These are phyloP conservation scores for Alisma plantagoaquatica DNA, from an alignment of 106 monocot species.

Conservation along the genomic window DNA sequence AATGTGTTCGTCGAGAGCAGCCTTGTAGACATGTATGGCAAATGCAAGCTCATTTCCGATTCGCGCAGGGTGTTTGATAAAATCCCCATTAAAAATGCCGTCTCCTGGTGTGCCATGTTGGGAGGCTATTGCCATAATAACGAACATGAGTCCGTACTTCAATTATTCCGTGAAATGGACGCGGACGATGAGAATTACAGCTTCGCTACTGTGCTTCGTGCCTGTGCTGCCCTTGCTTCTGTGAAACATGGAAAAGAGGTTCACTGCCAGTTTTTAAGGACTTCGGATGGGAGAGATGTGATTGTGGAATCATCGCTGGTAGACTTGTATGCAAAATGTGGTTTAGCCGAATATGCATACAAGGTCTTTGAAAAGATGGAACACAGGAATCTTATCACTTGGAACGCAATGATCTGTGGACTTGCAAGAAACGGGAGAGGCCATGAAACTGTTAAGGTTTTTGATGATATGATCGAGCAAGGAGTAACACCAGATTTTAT, in stretches of 20 bases:
- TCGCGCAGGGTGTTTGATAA: constrained; percentile 54
- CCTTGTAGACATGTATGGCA: constrained; percentile 71
- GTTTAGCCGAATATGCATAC: constrained; percentile 44
- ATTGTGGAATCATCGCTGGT: constrained; percentile 67
- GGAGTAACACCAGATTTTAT: constrained; percentile 53
- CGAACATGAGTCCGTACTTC: constrained; percentile 29
- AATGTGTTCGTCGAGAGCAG: constrained; percentile 73
- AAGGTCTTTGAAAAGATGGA: constrained; percentile 32
- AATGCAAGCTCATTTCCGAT: constrained; percentile 38
- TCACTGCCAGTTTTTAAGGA: constrained; percentile 48
- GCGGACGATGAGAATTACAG: constrained; percentile 35
- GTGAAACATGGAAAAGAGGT: constrained; percentile 48
- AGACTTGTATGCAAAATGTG: constrained; percentile 64
- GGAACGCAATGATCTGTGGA: constrained; percentile 78
- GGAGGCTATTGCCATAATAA: constrained; percentile 62
- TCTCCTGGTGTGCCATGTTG: constrained; percentile 75
- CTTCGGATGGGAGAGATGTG: constrained; percentile 30
- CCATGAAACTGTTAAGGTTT: constrained; percentile 30
- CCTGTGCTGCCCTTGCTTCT: constrained; percentile 51
- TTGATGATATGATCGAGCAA: constrained; percentile 39
- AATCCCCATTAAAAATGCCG: constrained; percentile 44
- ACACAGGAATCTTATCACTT: constrained; percentile 48
- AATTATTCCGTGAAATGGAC: constrained; percentile 52
- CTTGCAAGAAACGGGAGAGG: constrained; percentile 62
- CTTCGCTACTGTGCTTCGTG: constrained; percentile 52